Conservation (phyloP, 805 yeast species). For the Metschnikowia colocasiae region DNA sequence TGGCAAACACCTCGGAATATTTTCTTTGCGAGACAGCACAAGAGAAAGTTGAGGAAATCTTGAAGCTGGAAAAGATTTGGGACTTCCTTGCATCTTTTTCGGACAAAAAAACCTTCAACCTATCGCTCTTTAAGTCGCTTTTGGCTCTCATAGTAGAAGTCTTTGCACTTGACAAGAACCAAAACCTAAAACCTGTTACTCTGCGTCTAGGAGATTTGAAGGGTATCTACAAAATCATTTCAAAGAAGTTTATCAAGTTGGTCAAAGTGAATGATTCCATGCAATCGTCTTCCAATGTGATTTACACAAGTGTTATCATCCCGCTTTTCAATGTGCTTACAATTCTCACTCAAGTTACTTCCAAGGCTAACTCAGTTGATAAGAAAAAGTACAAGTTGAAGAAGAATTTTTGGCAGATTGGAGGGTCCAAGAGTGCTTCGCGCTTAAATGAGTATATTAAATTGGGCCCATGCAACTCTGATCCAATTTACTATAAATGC, state of each 20-base stretch:
- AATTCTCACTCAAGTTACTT: slow-evolving; percentile 15
- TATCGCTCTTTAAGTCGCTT: slow-evolving; percentile 27
- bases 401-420: slow-evolving; percentile 50
- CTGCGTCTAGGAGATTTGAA: slow-evolving; percentile 19
- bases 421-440: slow-evolving; percentile 40
- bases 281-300: slow-evolving; percentile 25
- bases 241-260: slow-evolving; percentile 44
- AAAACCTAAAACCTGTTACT: slow-evolving; percentile 17
- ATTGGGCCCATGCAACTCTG: slow-evolving; percentile 53
- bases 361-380: slow-evolving; percentile 9
- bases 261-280: slow-evolving; percentile 28
- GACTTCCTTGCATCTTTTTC: slow-evolving; percentile 26
- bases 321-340: slow-evolving; percentile 48
- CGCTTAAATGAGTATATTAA: slow-evolving; percentile 45
- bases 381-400: slow-evolving; percentile 27
- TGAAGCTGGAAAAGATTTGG: slow-evolving; percentile 34
- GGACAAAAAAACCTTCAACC: slow-evolving; percentile 25
- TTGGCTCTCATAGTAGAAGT: slow-evolving; percentile 11
- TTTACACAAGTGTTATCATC: slow-evolving; percentile 45
- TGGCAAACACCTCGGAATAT: slow-evolving; percentile 18
- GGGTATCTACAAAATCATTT: slow-evolving; percentile 34
- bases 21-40: slow-evolving; percentile 12
- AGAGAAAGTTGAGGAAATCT: slow-evolving; percentile 20
- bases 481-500: slow-evolving; percentile 44
- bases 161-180: slow-evolving; percentile 12